These are phyloP conservation scores for Mortierella alpina DNA, from an alignment of 192 early-diverging fungal species.

Conservation along the genomic window DNA sequence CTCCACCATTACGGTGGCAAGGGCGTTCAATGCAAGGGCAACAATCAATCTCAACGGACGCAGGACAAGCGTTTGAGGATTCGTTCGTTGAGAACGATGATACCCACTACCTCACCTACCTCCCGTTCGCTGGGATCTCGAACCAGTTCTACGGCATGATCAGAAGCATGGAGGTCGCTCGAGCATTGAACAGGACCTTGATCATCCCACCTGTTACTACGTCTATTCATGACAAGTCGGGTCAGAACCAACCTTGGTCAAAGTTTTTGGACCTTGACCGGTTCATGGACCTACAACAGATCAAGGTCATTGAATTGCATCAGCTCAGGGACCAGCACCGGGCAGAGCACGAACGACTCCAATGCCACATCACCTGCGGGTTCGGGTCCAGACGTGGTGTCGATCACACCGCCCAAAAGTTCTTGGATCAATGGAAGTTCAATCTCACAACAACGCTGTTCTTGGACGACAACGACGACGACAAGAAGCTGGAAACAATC, in stretches of 20 bases:
- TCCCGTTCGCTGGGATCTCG: slow-evolving; percentile 37
- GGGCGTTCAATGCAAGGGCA: not conserved
- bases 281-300: slow-evolving; percentile 8
- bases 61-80: slow-evolving; percentile 2
- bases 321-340: slow-evolving; percentile 5
- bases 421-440: slow-evolving; percentile 32
- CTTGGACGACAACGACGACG: not conserved
- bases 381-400: slow-evolving; percentile 21
- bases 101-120: slow-evolving; percentile 13
- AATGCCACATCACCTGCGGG: slow-evolving; percentile 29
- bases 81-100: not conserved
- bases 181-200: slow-evolving; percentile 22
- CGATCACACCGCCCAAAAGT: slow-evolving; percentile 27
- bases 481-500: slow-evolving; percentile 12
- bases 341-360: not conserved
- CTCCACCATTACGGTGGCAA: too few species aligned
- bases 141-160: slow-evolving; percentile 47
- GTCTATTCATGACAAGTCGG: slow-evolving; percentile 26
- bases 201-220: slow-evolving; percentile 38
- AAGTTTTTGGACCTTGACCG: slow-evolving; percentile 28
- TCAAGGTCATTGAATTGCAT: slow-evolving; percentile 36
- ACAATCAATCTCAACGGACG: not conserved
- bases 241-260: slow-evolving; percentile 40
- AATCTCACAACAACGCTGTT: slow-evolving; percentile 2
- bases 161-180: slow-evolving; percentile 23